phyloP scores from a whole-genome alignment of 2,329 filamentous ascomycete species.

The Colletotrichum sojae region DNA sequence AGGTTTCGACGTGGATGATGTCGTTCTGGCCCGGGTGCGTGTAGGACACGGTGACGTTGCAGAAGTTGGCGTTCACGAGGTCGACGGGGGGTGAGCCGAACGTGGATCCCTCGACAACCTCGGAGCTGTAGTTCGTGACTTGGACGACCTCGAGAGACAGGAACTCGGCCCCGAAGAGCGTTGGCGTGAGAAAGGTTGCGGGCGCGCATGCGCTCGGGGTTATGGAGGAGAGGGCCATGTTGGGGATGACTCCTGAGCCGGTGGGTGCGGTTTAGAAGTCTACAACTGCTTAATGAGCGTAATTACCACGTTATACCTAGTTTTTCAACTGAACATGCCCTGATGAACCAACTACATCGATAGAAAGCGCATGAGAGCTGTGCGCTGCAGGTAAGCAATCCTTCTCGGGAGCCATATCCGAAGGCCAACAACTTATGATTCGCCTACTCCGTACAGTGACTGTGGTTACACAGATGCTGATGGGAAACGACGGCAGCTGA shows the following conservation, averaged over 20 bases:
- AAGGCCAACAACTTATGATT: no score
- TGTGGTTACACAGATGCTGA: no score
- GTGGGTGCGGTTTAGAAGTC: background rate
- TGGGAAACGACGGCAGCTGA: no score
- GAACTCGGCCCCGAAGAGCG: background rate
- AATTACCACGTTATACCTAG: no score
- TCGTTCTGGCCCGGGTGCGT: conserved; percentile 38
- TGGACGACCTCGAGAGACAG: background rate
- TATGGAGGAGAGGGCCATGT: background rate
- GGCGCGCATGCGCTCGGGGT: background rate
- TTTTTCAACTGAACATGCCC: no score
- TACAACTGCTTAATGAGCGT: background rate
- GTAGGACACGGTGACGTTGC: conserved; percentile 41
- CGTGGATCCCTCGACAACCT: background rate
- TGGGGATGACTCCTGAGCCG: background rate
- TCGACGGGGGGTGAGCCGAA: background rate
- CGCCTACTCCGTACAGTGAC: no score
- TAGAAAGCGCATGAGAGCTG: no score
- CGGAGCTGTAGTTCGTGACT: background rate
- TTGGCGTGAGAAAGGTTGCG: background rate
- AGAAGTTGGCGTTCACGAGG: conserved; percentile 20
- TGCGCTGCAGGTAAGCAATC: no score
- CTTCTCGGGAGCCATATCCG: no score
- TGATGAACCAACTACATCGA: no score
- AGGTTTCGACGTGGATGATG: conserved; percentile 35